Conservation (phyloP, 2,329 filamentous ascomycete genomes). For the Ophiostoma himal-ulmi region DNA sequence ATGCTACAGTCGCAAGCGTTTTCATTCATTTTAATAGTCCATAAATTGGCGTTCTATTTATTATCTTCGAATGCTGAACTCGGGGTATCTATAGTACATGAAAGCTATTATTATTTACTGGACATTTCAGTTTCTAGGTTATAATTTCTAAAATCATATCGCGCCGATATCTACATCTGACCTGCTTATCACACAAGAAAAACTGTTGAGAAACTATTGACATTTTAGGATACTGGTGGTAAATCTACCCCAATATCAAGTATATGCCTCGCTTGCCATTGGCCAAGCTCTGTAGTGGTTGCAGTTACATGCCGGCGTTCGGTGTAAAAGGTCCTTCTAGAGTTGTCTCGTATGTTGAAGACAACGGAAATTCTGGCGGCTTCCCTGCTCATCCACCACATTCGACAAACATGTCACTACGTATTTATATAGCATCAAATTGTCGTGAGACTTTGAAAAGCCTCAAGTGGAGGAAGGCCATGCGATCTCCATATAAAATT, state of each 20-base stretch:
- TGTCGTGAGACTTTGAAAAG: neutral
- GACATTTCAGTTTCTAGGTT: too few species aligned
- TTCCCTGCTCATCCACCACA: neutral
- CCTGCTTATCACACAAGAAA: neutral
- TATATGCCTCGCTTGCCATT: neutral
- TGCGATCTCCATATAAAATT: neutral
- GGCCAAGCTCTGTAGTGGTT: neutral
- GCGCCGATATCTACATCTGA: neutral
- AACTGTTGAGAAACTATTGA: neutral
- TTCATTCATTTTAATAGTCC: too few species aligned
- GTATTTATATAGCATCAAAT: neutral
- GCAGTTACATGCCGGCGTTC: neutral
- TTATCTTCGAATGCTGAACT: too few species aligned
- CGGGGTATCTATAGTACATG: too few species aligned
- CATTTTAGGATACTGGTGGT: neutral
- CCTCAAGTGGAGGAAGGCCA: neutral
- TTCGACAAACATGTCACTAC: neutral
- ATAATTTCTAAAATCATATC: too few species aligned
- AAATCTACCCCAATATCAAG: neutral
- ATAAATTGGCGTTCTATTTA: too few species aligned
- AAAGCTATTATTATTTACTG: too few species aligned
- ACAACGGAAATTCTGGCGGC: neutral
- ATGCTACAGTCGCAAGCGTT: too few species aligned
- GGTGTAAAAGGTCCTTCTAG: neutral
- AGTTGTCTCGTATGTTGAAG: too few species aligned